Percentiles rank a stretch among this genome's conserved stretches.
Conservation (phyloP, 352 stramenopile species). For the Globisporangium ultimum region DNA sequence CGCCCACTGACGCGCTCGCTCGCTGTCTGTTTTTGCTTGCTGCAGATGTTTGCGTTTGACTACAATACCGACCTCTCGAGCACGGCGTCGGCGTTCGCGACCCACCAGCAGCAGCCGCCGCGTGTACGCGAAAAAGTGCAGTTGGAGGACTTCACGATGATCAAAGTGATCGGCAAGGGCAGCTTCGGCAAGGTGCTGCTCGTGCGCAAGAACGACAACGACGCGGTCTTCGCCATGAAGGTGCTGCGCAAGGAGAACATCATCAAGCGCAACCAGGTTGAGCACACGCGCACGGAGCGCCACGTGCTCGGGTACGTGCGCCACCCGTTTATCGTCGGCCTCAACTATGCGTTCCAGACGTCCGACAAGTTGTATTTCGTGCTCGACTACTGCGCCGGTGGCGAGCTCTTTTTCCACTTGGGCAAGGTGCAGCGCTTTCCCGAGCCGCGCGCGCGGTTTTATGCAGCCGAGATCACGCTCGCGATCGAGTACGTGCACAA, state of each 20-base stretch:
- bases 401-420: slow-evolving; percentile 94
- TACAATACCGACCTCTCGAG: slow-evolving; percentile 56
- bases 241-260: slow-evolving; percentile 99
- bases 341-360: slow-evolving; percentile 96
- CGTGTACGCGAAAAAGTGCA: slow-evolving; percentile 69
- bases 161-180: slow-evolving; percentile 97
- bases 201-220: slow-evolving; percentile 91
- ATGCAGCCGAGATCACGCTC: slow-evolving; percentile 96
- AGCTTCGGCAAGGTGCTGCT: slow-evolving; percentile 96
- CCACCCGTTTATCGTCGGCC: slow-evolving; percentile 97
- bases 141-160: slow-evolving; percentile 94
- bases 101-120: slow-evolving; percentile 26
- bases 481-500: slow-evolving; percentile 95
- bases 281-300: slow-evolving; percentile 98
- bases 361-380: slow-evolving; percentile 98
- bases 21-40: no score
- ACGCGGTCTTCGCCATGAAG: slow-evolving; percentile 98
- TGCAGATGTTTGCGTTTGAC: slow-evolving; percentile 72
- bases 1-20: slow-evolving; percentile 2
- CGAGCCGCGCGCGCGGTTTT: slow-evolving; percentile 94
- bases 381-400: slow-evolving; percentile 97
- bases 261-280: slow-evolving; percentile 98
- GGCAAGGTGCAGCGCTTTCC: slow-evolving; percentile 92
- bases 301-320: slow-evolving; percentile 96
- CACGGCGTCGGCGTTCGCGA: no score